These are phyloP conservation scores for Deuterostichococcus epilithicus DNA, from an alignment of 139 green algal species.

Conservation along the genomic window DNA sequence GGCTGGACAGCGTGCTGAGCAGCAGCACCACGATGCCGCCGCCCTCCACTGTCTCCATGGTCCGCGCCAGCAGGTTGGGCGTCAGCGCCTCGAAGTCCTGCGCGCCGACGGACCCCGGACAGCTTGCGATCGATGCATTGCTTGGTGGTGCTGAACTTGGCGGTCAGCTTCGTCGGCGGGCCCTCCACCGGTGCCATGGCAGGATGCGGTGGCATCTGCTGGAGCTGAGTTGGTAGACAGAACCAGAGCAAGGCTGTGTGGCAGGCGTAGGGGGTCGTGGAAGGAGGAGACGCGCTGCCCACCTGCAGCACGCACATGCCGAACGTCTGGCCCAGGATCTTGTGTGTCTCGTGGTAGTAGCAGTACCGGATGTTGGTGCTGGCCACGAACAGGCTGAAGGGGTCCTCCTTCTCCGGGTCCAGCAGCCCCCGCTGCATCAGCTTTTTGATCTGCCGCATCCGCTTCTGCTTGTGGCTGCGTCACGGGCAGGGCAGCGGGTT, in stretches of 20 bases:
- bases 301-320: conserved; percentile 98
- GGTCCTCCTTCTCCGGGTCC: conserved; percentile 96
- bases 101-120: neutral
- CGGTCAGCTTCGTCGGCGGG: no score
- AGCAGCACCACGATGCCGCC: conserved; percentile 93
- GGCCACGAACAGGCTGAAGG: conserved; percentile 95
- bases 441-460: conserved; percentile 95
- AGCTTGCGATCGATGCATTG: neutral
- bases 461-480: conserved; percentile 88
- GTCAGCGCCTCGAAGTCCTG: conserved; percentile 99
- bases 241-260: no score
- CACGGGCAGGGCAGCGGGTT: no score
- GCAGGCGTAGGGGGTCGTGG: no score
- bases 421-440: conserved; percentile 87
- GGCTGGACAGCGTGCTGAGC: conserved; percentile 77
- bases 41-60: conserved; percentile 97
- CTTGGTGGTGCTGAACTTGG: no score
- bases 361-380: conserved; percentile 96
- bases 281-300: neutral
- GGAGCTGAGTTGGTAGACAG: no score
- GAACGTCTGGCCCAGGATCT: conserved; percentile 96
- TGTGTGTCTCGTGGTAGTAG: conserved; percentile 97
- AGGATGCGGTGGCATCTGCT: no score
- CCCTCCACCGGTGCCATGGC: no score
- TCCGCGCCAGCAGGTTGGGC: conserved; percentile 94